Percentiles rank a stretch among this genome's conserved stretches.
These are phyloP conservation scores for Calonectria fujianensis DNA, from an alignment of 2,329 filamentous ascomycete species.

Conservation along the genomic window DNA sequence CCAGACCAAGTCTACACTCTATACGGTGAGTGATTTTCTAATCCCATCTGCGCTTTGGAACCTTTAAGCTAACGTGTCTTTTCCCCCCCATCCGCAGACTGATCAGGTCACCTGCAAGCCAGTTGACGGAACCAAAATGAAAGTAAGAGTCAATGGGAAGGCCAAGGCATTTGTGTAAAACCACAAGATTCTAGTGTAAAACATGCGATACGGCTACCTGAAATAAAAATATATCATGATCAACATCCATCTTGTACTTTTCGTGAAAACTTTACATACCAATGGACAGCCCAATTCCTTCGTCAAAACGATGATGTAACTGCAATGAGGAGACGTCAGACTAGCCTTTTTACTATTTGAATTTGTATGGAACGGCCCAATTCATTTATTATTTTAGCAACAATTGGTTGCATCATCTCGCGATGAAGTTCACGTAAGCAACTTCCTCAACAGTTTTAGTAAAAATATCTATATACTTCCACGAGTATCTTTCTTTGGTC, in stretches of 20 bases:
- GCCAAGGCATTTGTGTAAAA: not conserved
- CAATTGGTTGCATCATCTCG: not conserved
- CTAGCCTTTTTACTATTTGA: not conserved
- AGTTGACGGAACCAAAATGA: slow-evolving; percentile 9
- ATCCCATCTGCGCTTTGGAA: not conserved
- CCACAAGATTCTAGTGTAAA: not conserved
- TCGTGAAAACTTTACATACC: not conserved
- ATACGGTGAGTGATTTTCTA: not conserved
- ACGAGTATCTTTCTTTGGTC: not conserved
- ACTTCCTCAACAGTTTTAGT: not conserved
- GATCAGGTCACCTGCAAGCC: slow-evolving; percentile 18
- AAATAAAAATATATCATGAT: not conserved
- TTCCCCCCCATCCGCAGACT: not conserved
- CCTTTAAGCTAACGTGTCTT: not conserved
- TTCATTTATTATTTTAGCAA: too few relatives aligned
- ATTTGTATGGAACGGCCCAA: not conserved
- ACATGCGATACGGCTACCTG: not conserved
- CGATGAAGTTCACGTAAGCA: not conserved
- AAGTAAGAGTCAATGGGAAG: not conserved
- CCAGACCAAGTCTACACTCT: slow-evolving; percentile 10
- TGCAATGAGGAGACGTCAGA: not conserved
- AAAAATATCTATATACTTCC: not conserved
- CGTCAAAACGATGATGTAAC: not conserved
- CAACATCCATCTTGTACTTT: not conserved
- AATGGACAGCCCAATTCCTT: not conserved